Conservation (phyloP, 2,329 filamentous ascomycete species). For the Nemania sp. region DNA sequence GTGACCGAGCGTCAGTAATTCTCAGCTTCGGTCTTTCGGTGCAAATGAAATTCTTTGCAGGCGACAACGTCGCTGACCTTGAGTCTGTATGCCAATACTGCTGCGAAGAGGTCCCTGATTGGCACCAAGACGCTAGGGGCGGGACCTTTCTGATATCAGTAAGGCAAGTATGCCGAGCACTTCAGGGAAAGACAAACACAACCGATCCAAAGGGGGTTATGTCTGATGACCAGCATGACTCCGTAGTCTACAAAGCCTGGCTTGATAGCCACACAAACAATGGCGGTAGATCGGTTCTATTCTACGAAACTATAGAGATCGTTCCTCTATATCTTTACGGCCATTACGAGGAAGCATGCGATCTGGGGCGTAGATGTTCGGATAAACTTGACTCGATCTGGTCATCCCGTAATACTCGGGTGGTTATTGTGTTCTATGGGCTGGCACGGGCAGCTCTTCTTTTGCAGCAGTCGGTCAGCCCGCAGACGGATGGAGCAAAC, state of each 20-base stretch:
- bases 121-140: slow-evolving; percentile 71
- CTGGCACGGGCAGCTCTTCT: slow-evolving; percentile 58
- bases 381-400: slow-evolving; percentile 55
- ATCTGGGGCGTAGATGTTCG: slow-evolving; percentile 56
- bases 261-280: slow-evolving; percentile 55
- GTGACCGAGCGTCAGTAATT: slow-evolving; percentile 72
- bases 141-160: slow-evolving; percentile 69
- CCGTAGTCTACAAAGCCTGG: slow-evolving; percentile 62
- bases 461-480: slow-evolving; percentile 53
- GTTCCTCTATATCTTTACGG: slow-evolving; percentile 66
- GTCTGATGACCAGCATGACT: slow-evolving; percentile 68
- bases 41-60: slow-evolving; percentile 69
- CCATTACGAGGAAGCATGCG: slow-evolving; percentile 61
- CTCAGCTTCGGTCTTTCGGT: slow-evolving; percentile 71
- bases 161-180: slow-evolving; percentile 67
- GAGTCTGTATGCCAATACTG: slow-evolving; percentile 72
- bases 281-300: slow-evolving; percentile 64
- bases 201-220: slow-evolving; percentile 59
- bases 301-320: slow-evolving; percentile 70
- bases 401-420: slow-evolving; percentile 61
- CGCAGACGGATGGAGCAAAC: slow-evolving; percentile 47
- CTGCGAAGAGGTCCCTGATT: slow-evolving; percentile 74
- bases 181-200: slow-evolving; percentile 72
- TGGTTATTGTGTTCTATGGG: slow-evolving; percentile 63
- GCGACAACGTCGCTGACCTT: slow-evolving; percentile 69